Conservation (phyloP, 306 rosid genomes). For the Ochetophila trinervis region DNA sequence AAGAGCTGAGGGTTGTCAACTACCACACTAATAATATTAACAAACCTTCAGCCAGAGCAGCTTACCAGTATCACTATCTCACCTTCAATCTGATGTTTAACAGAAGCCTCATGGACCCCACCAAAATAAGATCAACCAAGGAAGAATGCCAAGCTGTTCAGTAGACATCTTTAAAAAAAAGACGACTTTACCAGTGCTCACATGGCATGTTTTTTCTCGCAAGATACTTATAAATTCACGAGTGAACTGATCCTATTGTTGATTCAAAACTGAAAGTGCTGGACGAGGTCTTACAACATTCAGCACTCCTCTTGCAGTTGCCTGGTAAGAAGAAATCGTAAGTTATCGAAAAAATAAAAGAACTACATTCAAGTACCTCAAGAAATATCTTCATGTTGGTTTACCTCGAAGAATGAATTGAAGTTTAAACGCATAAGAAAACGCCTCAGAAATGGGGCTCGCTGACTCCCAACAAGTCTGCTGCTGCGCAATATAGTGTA, state of each 20-base stretch:
- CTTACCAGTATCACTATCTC: no score
- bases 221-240: slow-evolving; percentile 12
- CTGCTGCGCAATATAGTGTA: slow-evolving; percentile 96
- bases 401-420: slow-evolving; percentile 91
- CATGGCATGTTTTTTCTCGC: slow-evolving; percentile 11
- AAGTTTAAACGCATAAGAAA: slow-evolving; percentile 85
- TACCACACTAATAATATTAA: no score
- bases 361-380: not conserved
- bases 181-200: slow-evolving; percentile 11
- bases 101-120: slow-evolving; percentile 7
- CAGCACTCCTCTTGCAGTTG: slow-evolving; percentile 90
- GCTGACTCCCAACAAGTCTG: slow-evolving; percentile 96
- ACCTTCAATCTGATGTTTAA: not conserved
- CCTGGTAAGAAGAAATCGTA: slow-evolving; percentile 37
- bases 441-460: slow-evolving; percentile 90
- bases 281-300: slow-evolving; percentile 91
- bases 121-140: not conserved
- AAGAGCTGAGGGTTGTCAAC: no score
- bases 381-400: not conserved
- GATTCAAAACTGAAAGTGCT: slow-evolving; percentile 55
- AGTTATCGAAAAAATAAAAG: slow-evolving; percentile 2
- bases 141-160: slow-evolving; percentile 2
- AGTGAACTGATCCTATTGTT: slow-evolving; percentile 36
- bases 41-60: no score
- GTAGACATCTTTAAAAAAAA: not conserved